Base-by-base conservation (phyloP, 192 early-diverging fungal genomes). In the Mortierella claussenii region DNA sequence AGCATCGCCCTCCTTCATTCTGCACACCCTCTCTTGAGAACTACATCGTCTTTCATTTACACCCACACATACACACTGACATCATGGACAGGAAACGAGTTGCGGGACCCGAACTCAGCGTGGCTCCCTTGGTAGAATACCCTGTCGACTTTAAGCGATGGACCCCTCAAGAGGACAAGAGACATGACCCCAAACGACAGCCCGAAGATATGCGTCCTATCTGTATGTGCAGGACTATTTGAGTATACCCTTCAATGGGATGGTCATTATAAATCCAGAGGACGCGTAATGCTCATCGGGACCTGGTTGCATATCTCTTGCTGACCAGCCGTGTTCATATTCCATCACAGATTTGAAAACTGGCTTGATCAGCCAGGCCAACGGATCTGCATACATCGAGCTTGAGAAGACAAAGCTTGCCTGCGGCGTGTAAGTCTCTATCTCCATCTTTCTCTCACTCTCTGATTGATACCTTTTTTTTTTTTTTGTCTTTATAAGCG, bases 351-450 rank as follows among this genome's bases (percentile, higher is more conserved):
- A 86, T 62, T 58, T 92, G 42, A 88, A 86, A 58, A 89, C 90
- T 20, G 92, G 92, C n/a, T 61, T 90, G 52, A 86, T 94, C 28
- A 74, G 56, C 26, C 89, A 92, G 44, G 89, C 93, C 18, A 92
- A 89, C 34, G 93, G 93, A 40, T 92, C 91, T 24, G 89, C 92
- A 30, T 92, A 88, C 59, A 79, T 93, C 50, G 93, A 95, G 68
- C 42, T 87, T 23, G 88, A 85, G 21, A 87, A 87, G 34, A 80
- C 91, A 48, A 95, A 95, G 60, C 70, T 94, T 37, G 85, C 88
- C 2, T 93, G 92, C 76, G 89, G 87, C 49, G 93, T 95, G 89
- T 94, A 87, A 56, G 57, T 33, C 54, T 2, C 8, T 21, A 24
- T 46, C 3, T n/a, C 26, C 60, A 8, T 7, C n/a, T n/a, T 5